Conservation (phyloP, 2,329 filamentous ascomycete species). For the Thyridium curvatum region DNA sequence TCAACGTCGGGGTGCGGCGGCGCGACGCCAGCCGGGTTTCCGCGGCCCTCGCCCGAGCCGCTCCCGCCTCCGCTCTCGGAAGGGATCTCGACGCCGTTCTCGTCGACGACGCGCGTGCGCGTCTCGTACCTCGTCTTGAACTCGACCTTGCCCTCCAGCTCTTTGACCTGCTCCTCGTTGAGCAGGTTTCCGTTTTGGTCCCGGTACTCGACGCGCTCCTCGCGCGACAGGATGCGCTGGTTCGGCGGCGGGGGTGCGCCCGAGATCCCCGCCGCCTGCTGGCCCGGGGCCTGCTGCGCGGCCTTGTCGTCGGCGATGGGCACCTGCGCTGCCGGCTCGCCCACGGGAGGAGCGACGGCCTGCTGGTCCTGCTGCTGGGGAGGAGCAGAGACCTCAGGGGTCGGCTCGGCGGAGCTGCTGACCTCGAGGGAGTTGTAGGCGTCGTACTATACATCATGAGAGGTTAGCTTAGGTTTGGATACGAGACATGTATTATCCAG, state of each 20-base stretch:
- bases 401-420: slow-evolving; percentile 14
- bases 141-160: slow-evolving; percentile 84
- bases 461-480: slow-evolving; percentile 6
- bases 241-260: slow-evolving; percentile 41
- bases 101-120: slow-evolving; percentile 78
- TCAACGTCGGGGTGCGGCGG: slow-evolving; percentile 57
- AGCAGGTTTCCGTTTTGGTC: slow-evolving; percentile 91
- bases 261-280: slow-evolving; percentile 32
- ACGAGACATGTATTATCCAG: too few relatives aligned
- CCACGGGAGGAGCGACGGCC: slow-evolving; percentile 7
- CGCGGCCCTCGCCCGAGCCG: slow-evolving; percentile 16
- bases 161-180: slow-evolving; percentile 74
- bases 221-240: slow-evolving; percentile 46
- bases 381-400: slow-evolving; percentile 10
- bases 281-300: slow-evolving; percentile 7
- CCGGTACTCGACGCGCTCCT: slow-evolving; percentile 88
- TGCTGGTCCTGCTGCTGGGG: too few relatives aligned
- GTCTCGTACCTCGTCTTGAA: slow-evolving; percentile 97
- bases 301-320: slow-evolving; percentile 13
- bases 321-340: slow-evolving; percentile 18
- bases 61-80: slow-evolving; percentile 18
- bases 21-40: slow-evolving; percentile 31
- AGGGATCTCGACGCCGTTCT: slow-evolving; percentile 69
- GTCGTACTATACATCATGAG: slow-evolving; percentile 34
- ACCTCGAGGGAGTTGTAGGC: slow-evolving; percentile 31